phyloP scores from a whole-genome alignment of 2,329 filamentous ascomycete species.

The Stagonosporopsis rhizophila region DNA sequence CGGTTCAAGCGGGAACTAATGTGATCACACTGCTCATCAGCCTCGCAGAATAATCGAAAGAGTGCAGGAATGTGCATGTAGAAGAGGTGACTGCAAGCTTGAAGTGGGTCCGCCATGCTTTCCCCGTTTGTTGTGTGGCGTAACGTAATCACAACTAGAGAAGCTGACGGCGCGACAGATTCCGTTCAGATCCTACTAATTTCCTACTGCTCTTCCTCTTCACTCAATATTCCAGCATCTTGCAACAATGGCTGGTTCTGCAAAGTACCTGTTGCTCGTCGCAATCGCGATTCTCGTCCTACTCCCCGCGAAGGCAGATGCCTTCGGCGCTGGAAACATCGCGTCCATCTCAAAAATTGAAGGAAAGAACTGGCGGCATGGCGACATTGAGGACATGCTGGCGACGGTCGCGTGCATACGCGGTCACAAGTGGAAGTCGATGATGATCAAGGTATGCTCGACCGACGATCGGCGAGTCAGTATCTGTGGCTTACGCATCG shows the following conservation, averaged over 20 bases:
- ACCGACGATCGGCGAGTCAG: background rate
- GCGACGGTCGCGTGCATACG: constrained; percentile 56
- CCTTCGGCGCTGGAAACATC: constrained; percentile 59
- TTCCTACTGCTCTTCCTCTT: constrained; percentile 11
- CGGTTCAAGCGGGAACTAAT: constrained; percentile 6
- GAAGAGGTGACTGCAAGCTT: background rate
- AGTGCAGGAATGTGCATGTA: background rate
- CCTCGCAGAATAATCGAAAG: constrained; percentile 4
- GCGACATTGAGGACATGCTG: constrained; percentile 61
- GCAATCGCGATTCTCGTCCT: constrained; percentile 48
- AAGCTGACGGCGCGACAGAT: constrained; percentile 18
- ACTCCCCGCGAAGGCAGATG: constrained; percentile 45
- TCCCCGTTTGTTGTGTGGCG: constrained; percentile 15
- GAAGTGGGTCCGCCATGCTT: constrained; percentile 8
- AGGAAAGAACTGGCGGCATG: constrained; percentile 61
- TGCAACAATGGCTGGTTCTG: constrained; percentile 43
- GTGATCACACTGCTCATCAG: constrained; percentile 1
- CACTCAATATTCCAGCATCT: constrained; percentile 2
- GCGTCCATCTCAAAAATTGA: constrained; percentile 50
- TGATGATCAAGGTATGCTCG: constrained; percentile 53
- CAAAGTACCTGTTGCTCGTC: constrained; percentile 46
- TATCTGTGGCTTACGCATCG: constrained; percentile 23
- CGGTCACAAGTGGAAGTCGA: constrained; percentile 53
- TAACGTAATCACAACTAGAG: constrained; percentile 17
- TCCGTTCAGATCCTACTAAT: constrained; percentile 6